phyloP scores from a whole-genome alignment of 2,329 filamentous ascomycete species.

The Hymenoscyphus fraxineus region DNA sequence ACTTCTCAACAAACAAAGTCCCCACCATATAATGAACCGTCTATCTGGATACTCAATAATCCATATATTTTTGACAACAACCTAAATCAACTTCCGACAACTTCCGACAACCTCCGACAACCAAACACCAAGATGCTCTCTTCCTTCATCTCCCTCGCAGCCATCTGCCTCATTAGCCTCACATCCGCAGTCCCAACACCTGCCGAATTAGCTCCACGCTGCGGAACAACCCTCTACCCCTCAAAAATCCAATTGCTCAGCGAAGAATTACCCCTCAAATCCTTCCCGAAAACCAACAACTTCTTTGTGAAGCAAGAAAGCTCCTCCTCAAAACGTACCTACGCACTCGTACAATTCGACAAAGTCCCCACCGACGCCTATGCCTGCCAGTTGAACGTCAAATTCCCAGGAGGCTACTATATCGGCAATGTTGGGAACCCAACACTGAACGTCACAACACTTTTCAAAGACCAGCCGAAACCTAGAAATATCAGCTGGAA shows the following conservation, averaged over 20 bases:
- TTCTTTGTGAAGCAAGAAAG: constrained; percentile 18
- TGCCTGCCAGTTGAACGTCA: constrained; percentile 19
- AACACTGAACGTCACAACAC: constrained; percentile 18
- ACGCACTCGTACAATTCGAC: constrained; percentile 18
- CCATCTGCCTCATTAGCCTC: constrained; percentile 15
- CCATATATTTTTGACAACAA: background rate
- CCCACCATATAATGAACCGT: too few relatives aligned
- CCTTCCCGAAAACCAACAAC: constrained; percentile 2
- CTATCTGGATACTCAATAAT: background rate
- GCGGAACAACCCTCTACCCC: constrained; percentile 20
- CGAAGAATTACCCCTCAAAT: constrained; percentile 14
- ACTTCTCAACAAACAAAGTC: too few relatives aligned
- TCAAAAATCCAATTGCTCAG: constrained; percentile 18
- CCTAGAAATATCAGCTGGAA: constrained; percentile 17
- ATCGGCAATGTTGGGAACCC: constrained; percentile 15
- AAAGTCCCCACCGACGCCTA: constrained; percentile 20
- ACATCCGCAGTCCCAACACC: constrained; percentile 20
- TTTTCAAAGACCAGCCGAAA: constrained; percentile 11
- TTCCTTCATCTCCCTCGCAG: constrained; percentile 11
- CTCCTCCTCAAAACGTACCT: constrained; percentile 8
- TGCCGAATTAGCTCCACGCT: constrained; percentile 19
- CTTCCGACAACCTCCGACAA: background rate
- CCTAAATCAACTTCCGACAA: background rate
- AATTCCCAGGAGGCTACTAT: constrained; percentile 16
- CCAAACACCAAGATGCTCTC: constrained; percentile 9